Conservation (phyloP, 2,329 filamentous ascomycete genomes). For the Biscogniauxia sp. region DNA sequence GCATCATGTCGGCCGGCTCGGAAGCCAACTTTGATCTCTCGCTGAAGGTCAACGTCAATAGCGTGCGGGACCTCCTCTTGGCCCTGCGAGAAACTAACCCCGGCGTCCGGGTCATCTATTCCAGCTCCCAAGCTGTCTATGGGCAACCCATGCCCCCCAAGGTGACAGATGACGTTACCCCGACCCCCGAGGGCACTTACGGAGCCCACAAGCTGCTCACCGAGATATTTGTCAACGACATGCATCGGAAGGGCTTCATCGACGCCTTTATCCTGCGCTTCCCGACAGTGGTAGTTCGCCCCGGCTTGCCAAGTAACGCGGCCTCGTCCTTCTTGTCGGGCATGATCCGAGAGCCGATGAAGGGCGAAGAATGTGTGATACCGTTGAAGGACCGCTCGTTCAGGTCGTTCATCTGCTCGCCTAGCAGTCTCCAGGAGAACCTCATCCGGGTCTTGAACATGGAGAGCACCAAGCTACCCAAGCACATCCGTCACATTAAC, state of each 20-base stretch:
- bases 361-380: conserved; percentile 50
- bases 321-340: conserved; percentile 64
- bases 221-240: conserved; percentile 62
- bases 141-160: conserved; percentile 54
- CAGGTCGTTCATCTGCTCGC: conserved; percentile 53
- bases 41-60: conserved; percentile 60
- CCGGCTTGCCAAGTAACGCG: conserved; percentile 57
- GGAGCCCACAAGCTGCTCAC: conserved; percentile 63
- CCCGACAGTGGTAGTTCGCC: conserved; percentile 60
- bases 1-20: conserved; percentile 64
- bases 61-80: conserved; percentile 50
- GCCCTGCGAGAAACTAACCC: conserved; percentile 48
- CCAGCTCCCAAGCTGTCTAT: conserved; percentile 62
- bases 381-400: conserved; percentile 51
- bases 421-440: conserved; percentile 51
- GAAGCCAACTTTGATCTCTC: conserved; percentile 61
- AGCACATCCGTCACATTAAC: conserved; percentile 52
- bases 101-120: conserved; percentile 58
- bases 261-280: conserved; percentile 58
- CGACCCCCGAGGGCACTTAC: conserved; percentile 62
- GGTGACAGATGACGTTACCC: conserved; percentile 49
- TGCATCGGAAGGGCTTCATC: conserved; percentile 57
- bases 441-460: conserved; percentile 45
- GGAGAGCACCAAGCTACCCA: conserved; percentile 40
- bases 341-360: conserved; percentile 63